A percentile compares a stretch with the other conserved stretches of the same genome.
These are phyloP conservation scores for Anisogramma anomala DNA, from an alignment of 2,329 filamentous ascomycete species.

Conservation along the genomic window DNA sequence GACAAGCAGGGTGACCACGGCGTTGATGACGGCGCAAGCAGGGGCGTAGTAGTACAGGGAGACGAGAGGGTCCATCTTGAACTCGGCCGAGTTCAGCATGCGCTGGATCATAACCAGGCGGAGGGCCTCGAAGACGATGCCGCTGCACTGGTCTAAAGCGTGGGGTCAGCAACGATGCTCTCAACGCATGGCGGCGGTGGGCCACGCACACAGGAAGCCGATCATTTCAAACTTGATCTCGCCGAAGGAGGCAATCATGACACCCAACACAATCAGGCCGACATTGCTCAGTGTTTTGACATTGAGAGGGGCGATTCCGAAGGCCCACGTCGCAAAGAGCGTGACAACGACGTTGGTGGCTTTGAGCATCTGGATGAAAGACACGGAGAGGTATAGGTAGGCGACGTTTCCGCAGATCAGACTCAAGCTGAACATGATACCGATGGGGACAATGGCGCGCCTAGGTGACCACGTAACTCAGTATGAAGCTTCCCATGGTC, in stretches of 20 bases:
- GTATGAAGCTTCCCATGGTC: conserved; percentile 32
- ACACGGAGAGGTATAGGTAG: conserved; percentile 80
- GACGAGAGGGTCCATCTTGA: conserved; percentile 79
- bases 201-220: conserved; percentile 48
- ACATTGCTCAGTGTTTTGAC: conserved; percentile 76
- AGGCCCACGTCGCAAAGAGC: conserved; percentile 69
- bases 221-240: conserved; percentile 77
- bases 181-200: neutral
- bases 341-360: conserved; percentile 86
- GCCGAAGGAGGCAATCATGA: conserved; percentile 79
- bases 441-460: conserved; percentile 79
- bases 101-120: conserved; percentile 69
- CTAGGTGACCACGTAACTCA: conserved; percentile 27
- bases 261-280: conserved; percentile 79
- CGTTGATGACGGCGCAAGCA: conserved; percentile 67
- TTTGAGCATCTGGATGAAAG: conserved; percentile 97
- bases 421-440: conserved; percentile 80
- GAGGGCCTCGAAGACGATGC: conserved; percentile 65
- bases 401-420: conserved; percentile 87
- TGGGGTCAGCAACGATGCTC: neutral
- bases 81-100: conserved; percentile 62
- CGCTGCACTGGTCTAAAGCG: conserved; percentile 50
- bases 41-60: conserved; percentile 78
- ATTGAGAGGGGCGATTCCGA: conserved; percentile 69
- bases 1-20: conserved; percentile 54